Conservation (phyloP, 352 stramenopile species). For the Globisporangium viniferum region DNA sequence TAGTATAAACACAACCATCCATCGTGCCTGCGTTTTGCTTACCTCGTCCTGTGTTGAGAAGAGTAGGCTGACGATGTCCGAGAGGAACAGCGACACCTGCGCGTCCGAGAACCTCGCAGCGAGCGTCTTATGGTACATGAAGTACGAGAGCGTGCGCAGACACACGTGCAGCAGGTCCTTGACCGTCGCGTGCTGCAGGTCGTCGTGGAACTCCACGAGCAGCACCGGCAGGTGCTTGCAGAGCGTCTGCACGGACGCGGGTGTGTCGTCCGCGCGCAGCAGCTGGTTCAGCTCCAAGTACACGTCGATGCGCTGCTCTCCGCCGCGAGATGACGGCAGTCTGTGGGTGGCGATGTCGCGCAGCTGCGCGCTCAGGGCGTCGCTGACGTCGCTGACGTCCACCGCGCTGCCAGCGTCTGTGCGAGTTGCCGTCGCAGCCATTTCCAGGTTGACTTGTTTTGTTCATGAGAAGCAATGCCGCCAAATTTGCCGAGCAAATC, state of each 20-base stretch:
- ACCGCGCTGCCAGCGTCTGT: background rate
- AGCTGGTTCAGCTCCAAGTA: slow-evolving; percentile 61
- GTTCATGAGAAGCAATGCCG: too few species aligned
- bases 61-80: slow-evolving; percentile 43
- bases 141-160: slow-evolving; percentile 64
- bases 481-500: too few species aligned
- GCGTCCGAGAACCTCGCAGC: slow-evolving; percentile 33
- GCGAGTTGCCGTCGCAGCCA: background rate
- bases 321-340: slow-evolving; percentile 33
- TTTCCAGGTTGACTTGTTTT: too few species aligned
- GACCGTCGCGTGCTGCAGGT: slow-evolving; percentile 43
- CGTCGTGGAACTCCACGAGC: slow-evolving; percentile 38
- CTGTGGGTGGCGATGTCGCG: slow-evolving; percentile 25
- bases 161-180: slow-evolving; percentile 36
- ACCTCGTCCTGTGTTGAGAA: slow-evolving; percentile 56
- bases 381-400: background rate
- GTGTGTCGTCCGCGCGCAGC: slow-evolving; percentile 53
- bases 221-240: slow-evolving; percentile 32
- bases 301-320: slow-evolving; percentile 42
- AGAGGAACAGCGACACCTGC: slow-evolving; percentile 40
- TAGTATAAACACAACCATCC: too few species aligned
- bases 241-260: slow-evolving; percentile 37
- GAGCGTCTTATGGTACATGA: slow-evolving; percentile 55
- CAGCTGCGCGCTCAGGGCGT: slow-evolving; percentile 21
- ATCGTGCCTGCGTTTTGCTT: background rate